phyloP scores from a whole-genome alignment of 176 grass and related monocot species.

The Carex littledalei region DNA sequence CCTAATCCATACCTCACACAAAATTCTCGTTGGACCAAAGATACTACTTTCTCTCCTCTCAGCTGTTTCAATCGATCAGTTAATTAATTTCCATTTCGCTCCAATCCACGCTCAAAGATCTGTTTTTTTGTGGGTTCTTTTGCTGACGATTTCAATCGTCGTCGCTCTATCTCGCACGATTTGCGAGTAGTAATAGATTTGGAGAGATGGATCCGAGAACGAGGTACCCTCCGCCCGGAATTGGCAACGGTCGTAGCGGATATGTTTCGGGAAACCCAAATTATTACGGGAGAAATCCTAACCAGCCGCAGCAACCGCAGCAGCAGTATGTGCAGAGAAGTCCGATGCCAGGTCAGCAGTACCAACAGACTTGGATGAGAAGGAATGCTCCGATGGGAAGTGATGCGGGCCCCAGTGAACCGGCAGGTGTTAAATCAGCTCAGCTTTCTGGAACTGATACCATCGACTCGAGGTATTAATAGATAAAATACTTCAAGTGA shows the following conservation, averaged over 20 bases:
- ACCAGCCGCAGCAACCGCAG: constrained; percentile 25
- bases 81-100: constrained; percentile 14
- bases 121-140: not conserved
- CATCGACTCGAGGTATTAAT: constrained; percentile 49
- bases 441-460: constrained; percentile 26
- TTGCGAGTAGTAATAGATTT: not conserved
- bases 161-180: not conserved
- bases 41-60: constrained; percentile 14
- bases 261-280: constrained; percentile 37
- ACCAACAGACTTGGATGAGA: constrained; percentile 52
- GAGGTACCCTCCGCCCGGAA: constrained; percentile 57
- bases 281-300: constrained; percentile 54
- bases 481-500: not conserved
- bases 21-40: not conserved
- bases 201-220: constrained; percentile 51
- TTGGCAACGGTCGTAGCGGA: constrained; percentile 48
- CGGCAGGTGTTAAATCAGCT: constrained; percentile 7
- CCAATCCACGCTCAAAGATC: not conserved
- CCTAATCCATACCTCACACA: constrained; percentile 26
- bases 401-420: constrained; percentile 25
- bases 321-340: constrained; percentile 50
- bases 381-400: constrained; percentile 36
- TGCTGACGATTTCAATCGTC: constrained; percentile 15
- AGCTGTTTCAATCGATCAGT: not conserved
- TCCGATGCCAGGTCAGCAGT: constrained; percentile 30